phyloP scores from a whole-genome alignment of 1,139 yeast genomes.

The Diutina pseudorugosa region DNA sequence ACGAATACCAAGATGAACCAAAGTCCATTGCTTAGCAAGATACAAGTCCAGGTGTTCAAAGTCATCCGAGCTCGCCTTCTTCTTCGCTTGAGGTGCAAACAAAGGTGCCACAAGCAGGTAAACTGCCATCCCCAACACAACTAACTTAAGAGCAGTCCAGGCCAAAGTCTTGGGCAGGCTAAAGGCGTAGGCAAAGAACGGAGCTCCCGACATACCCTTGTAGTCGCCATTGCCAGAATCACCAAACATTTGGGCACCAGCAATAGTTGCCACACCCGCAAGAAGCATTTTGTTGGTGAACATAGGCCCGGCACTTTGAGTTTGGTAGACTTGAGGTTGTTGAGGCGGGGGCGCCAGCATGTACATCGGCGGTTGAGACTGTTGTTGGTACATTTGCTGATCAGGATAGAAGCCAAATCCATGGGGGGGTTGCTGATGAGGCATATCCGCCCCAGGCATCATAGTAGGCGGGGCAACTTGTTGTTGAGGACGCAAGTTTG shows the following conservation, averaged over 20 bases:
- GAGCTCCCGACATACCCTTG: slow-evolving; percentile 19
- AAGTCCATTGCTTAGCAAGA: not conserved
- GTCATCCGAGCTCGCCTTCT: not conserved
- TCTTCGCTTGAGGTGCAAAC: not conserved
- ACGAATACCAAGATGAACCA: not conserved
- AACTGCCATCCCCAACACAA: not conserved
- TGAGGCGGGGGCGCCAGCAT: slow-evolving; percentile 2
- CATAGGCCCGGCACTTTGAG: slow-evolving; percentile 5
- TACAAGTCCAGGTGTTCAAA: not conserved
- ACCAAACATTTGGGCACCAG: slow-evolving; percentile 35
- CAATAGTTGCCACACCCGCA: slow-evolving; percentile 46
- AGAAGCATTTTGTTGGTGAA: slow-evolving; percentile 14
- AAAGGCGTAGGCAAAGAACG: not conserved
- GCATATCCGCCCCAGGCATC: not conserved
- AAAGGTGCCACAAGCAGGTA: not conserved
- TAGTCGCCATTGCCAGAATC: slow-evolving; percentile 23
- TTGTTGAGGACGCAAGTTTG: slow-evolving; percentile 12
- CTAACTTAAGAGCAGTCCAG: not conserved
- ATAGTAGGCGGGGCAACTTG: slow-evolving; percentile 7
- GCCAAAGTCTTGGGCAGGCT: not conserved
- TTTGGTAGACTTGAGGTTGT: not conserved
- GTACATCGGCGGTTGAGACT: slow-evolving; percentile 15
- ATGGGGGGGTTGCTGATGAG: slow-evolving; percentile 7
- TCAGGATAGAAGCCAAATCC: slow-evolving; percentile 13
- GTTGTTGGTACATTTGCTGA: slow-evolving; percentile 6